Evolutionary conservation across 2,329 filamentous ascomycete genomes (phyloP), one percentile per base, ranked within the genome.

Genomic region (Ophiostoma quercus): DNA sequence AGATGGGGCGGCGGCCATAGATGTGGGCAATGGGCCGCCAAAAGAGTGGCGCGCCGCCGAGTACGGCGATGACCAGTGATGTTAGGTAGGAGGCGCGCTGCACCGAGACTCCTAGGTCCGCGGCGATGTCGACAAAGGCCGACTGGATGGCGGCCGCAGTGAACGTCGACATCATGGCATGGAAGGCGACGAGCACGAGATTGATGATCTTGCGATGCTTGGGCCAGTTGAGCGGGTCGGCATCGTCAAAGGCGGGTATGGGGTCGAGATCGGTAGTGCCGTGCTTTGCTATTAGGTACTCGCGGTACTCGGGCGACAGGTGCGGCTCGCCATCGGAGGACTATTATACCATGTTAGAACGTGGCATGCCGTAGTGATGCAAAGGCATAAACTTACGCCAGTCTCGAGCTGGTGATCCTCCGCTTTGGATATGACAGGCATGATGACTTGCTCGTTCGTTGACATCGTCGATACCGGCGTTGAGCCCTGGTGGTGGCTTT

Each of bases 121-220:
- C 76, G 1, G 84, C 80, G 39, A 88, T 87, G 29, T 80, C 78
- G 65, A 82, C 80, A 74, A 84, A 88, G 3, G 84, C 85, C 2
- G 83, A 82, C 71, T 85, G 84, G 72, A 87, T 86, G 4, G 80
- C 77, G 0, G 84, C 80, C 0, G 85, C 84, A 1, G 80, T 84
- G 72, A 87, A 87, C 0, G 84, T 84, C 63, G 81, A 80, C 82
- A 87, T 87, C 76, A 83, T 83, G 37, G 84, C 83, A 70, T 87
- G 84, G 74, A 86, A 85, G 0, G 84, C 83, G 19, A 88, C 84
- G 11, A 87, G 80, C 12, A 81, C 70, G 0, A 88, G 77, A 71
- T 87, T 86, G 69, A 78, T 70, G 0, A 79, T 75, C 81, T 86
- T 87, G 39, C 25, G 67, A 29, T 47, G 68, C 69, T 68, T 60